These are phyloP conservation scores for Rhodotorula taiwanensis DNA, from an alignment of 768 basidiomycete species.

Conservation along the genomic window DNA sequence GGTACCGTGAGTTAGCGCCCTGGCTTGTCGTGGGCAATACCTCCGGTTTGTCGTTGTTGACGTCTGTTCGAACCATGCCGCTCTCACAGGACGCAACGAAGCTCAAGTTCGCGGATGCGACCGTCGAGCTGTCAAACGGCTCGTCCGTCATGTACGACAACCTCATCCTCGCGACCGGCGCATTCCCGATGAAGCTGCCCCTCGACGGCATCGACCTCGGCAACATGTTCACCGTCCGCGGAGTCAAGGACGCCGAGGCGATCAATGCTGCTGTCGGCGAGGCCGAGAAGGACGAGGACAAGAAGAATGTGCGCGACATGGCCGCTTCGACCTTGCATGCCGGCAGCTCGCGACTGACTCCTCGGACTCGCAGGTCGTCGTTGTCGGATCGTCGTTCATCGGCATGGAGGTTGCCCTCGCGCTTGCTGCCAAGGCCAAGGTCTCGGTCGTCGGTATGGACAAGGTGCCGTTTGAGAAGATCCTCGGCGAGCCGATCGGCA, in stretches of 20 bases:
- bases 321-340: background rate
- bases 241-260: constrained; percentile 60
- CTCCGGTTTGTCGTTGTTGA: too few relatives aligned
- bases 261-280: constrained; percentile 35
- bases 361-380: constrained; percentile 49
- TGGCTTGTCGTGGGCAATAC: too few relatives aligned
- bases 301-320: constrained; percentile 52
- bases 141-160: constrained; percentile 62
- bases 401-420: constrained; percentile 86
- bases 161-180: constrained; percentile 72
- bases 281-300: constrained; percentile 41
- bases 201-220: constrained; percentile 65
- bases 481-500: constrained; percentile 72
- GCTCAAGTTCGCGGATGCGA: constrained; percentile 59
- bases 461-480: constrained; percentile 71
- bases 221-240: constrained; percentile 70
- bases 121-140: constrained; percentile 60
- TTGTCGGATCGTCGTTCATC: constrained; percentile 86
- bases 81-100: constrained; percentile 56
- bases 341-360: background rate
- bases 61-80: background rate
- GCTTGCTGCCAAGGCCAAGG: constrained; percentile 62
- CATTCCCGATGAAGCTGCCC: constrained; percentile 64
- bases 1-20: constrained; percentile 51
- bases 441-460: constrained; percentile 78